Base-by-base conservation (phyloP, 106 monocot species). In the Dendrobium officinale region DNA sequence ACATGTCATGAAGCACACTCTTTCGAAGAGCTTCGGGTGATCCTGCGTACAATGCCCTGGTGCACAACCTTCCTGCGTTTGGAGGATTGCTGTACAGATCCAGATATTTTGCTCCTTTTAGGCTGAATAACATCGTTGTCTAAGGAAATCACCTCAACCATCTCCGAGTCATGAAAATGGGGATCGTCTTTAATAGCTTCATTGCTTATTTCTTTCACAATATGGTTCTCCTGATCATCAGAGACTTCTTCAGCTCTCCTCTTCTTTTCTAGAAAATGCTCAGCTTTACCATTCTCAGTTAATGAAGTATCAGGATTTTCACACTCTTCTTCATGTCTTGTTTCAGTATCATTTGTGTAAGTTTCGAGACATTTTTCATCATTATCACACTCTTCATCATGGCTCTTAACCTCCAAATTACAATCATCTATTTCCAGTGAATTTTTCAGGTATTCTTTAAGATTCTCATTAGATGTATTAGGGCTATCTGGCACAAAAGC, bases 11-110 rank as follows among this genome's bases (percentile, higher is more conserved):
- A 31, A 70, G 70, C 13, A 13, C 27, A 37, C 70, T 70, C 70
- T 70, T 70, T 70, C 3, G 70, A 70, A 70, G 70, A 70, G 70
- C 70, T 70, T 70, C 70, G 27, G 0, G 70, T 70, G 70, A 70
- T 31, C 70, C 70, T 31, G 33, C 70, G 70, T 4, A 6, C 11
- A 2, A 70, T 33, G 33, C 33, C 70, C 13, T 31, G 37, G 20
- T 37, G 70, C 70, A 37, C 11, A 37, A 33, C 33, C 70, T 70
- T 70, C 27, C 37, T 33, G 27, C 70, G 70, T 33, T 70, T 70
- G 18, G 15, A 70, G 15, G 18, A 31, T 15, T 27, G 33, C 15
- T 27, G 33, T 70, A 1, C 70, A 16, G 70, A 70, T n/a, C 4
- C 33, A 27, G 70, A 31, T 6, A 33, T 70, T 70, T 15, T 37